Evolutionary conservation across 225 moss, liverwort and hornwort genomes (phyloP).

Genomic region (Lunularia cruciata): DNA sequence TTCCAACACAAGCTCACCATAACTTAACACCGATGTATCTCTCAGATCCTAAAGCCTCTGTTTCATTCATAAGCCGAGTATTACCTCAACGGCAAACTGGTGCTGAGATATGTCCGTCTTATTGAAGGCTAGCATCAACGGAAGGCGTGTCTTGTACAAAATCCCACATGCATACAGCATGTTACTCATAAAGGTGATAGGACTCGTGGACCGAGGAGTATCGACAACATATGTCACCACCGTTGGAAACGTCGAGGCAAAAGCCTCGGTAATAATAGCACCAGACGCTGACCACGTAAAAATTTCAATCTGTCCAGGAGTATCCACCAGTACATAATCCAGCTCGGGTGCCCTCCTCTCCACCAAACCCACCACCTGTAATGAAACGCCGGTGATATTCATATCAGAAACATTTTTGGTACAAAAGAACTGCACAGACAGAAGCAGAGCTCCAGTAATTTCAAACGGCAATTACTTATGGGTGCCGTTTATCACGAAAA

Average conservation of each 20-base stretch:
- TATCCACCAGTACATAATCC: conserved; percentile 94
- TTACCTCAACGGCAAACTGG: conserved; percentile 81
- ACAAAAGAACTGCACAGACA: too few species aligned
- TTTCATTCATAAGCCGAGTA: too few species aligned
- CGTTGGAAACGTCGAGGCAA: conserved; percentile 92
- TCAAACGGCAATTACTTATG: too few species aligned
- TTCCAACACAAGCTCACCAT: too few species aligned
- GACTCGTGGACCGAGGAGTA: conserved; percentile 82
- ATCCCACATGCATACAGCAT: conserved; percentile 97
- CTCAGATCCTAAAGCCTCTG: too few species aligned
- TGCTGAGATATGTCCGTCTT: conserved; percentile 86
- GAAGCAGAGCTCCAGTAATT: too few species aligned
- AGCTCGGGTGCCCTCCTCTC: conserved; percentile 72
- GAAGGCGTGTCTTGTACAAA: conserved; percentile 87
- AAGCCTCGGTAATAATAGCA: conserved; percentile 81
- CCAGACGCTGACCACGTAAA: conserved; percentile 99
- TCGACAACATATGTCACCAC: conserved; percentile 88
- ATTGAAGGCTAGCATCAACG: conserved; percentile 87
- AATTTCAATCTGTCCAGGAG: conserved; percentile 96
- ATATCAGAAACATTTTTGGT: background rate
- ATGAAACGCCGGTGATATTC: background rate
- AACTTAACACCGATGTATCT: too few species aligned
- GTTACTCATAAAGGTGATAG: conserved; percentile 97
- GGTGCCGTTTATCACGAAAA: too few species aligned
- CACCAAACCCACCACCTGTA: conserved; percentile 88